A percentile compares a stretch with the other conserved stretches of the same genome.
phyloP scores from a whole-genome alignment of 306 rosid genomes.

The Datisca glomerata region DNA sequence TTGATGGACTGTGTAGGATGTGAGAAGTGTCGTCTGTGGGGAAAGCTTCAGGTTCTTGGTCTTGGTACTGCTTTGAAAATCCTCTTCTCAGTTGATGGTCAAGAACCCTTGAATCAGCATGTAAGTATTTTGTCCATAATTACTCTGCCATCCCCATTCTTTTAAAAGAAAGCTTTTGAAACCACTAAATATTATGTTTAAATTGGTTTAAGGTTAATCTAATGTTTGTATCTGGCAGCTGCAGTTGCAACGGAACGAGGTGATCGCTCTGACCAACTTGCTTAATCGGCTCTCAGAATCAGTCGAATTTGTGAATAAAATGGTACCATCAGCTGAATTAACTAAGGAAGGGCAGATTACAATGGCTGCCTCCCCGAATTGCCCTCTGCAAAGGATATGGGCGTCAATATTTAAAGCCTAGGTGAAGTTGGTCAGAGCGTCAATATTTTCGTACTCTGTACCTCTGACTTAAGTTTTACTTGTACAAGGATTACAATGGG shows the following conservation, averaged over 20 bases:
- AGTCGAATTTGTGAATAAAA: conserved; percentile 51
- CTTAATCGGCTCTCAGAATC: conserved; percentile 91
- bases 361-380: conserved; percentile 15
- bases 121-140: conserved; percentile 57
- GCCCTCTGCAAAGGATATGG: conserved; percentile 39
- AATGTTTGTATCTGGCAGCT: too few species aligned
- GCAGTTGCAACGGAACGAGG: conserved; percentile 89
- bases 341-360: conserved; percentile 28
- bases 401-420: conserved; percentile 22
- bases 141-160: too few species aligned
- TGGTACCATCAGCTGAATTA: conserved; percentile 49
- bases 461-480: too few species aligned
- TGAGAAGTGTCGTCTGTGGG: conserved; percentile 97
- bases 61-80: conserved; percentile 94
- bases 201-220: too few species aligned
- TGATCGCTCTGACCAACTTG: conserved; percentile 77
- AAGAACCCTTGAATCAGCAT: conserved; percentile 29
- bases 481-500: too few species aligned
- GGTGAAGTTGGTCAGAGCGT: conserved; percentile 11
- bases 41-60: conserved; percentile 99
- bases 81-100: conserved; percentile 74
- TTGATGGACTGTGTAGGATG: conserved; percentile 98
- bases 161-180: too few species aligned
- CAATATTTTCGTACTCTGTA: too few species aligned
- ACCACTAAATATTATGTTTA: too few species aligned